Evolutionary conservation across 805 yeast species (phyloP), one percentile per base, ranked within the genome.

Genomic region (Wickerhamiella lipophila): DNA sequence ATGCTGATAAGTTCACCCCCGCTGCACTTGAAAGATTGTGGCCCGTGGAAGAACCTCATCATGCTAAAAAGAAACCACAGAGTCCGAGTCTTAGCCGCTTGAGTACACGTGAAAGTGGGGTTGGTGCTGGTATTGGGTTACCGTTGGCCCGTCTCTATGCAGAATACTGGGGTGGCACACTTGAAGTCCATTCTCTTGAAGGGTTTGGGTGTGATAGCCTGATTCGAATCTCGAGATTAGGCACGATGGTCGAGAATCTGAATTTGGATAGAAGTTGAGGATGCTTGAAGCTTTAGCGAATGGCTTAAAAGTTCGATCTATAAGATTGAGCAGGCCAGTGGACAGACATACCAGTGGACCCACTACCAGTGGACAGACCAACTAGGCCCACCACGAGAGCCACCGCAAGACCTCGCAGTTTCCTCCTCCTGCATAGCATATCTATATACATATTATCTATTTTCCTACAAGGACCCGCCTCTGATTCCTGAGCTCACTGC

Each of bases 151-250:
- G 84, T 56, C 85, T 88, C 0, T 89, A 89, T 60, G 85, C 95
- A 0, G 96, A 89, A 57, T 89, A 89, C 64, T 89, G 97, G 97
- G 92, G 88, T 57, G 97, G 97, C 6, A 83, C 81, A 46, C 64
- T 89, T 46, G 80, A 79, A 51, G 76, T 89, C 73, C 80, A 80
- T 56, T 81, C 94, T 0, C 68, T 89, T 46, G 89, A 86, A 52
- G 96, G 96, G 2, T 85, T 81, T 57, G 98, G 98, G 2, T 78
- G 92, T 32, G 98, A 89, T 60, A 87, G 89, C 0, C 80, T 81
- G 52, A 67, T 92, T 59, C 78, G 81, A 27, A 67, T 89, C 51
- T 81, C 87, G 26, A 83, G 85, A 61, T 71, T 86, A 50, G 95
- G 95, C 39, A 70, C 74, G 46, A 73, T 76, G 55, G 73, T 76